Conservation (phyloP, 2,329 filamentous ascomycete genomes). For the Teratosphaeria pseudoeucalypti region DNA sequence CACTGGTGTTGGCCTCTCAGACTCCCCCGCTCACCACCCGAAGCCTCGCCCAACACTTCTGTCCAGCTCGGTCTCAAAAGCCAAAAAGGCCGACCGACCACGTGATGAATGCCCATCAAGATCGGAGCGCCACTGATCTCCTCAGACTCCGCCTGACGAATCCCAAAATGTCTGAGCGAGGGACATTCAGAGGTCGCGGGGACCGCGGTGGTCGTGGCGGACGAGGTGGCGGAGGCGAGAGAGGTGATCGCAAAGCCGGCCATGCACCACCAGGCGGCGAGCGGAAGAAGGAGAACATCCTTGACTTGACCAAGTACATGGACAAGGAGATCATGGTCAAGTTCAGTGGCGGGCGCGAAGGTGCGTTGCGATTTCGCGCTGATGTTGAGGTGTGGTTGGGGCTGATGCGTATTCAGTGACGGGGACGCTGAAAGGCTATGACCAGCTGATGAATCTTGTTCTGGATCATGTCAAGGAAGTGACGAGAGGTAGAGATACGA, state of each 20-base stretch:
- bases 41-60: not conserved
- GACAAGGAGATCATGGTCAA: slow-evolving; percentile 93
- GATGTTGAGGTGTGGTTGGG: not conserved
- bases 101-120: not conserved
- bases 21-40: no score
- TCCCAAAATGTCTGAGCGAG: slow-evolving; percentile 44
- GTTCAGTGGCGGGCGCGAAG: slow-evolving; percentile 89
- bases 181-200: slow-evolving; percentile 39
- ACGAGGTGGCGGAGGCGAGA: slow-evolving; percentile 21
- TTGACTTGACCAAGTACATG: slow-evolving; percentile 92
- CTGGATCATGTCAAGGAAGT: slow-evolving; percentile 88
- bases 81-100: not conserved
- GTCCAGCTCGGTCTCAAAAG: not conserved
- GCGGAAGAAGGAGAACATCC: slow-evolving; percentile 91
- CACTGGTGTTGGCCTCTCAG: not conserved
- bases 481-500: slow-evolving; percentile 58
- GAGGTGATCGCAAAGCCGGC: slow-evolving; percentile 22
- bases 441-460: slow-evolving; percentile 96
- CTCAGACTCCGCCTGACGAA: not conserved
- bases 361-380: slow-evolving; percentile 35
- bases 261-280: slow-evolving; percentile 14
- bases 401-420: slow-evolving; percentile 48
- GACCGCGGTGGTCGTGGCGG: slow-evolving; percentile 32
- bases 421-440: slow-evolving; percentile 86
- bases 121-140: not conserved